Percentiles rank a stretch among this genome's conserved stretches.
phyloP scores from a whole-genome alignment of 2,329 filamentous ascomycete genomes.

The Diaporthe australafricana region DNA sequence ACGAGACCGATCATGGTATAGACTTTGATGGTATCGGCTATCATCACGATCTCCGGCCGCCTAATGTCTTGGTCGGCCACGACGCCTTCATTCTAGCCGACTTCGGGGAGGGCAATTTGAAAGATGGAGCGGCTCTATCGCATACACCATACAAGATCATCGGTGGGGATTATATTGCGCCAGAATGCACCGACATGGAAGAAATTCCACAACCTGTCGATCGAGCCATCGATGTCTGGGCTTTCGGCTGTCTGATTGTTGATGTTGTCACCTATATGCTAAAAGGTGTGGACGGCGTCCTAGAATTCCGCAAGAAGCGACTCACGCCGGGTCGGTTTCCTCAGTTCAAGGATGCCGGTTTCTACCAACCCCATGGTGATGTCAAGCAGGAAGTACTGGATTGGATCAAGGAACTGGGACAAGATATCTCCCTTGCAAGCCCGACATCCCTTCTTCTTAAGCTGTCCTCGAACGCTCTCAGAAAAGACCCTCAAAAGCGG shows the following conservation, averaged over 20 bases:
- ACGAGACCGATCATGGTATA: constrained; percentile 27
- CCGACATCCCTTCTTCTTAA: not conserved
- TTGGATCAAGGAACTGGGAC: not conserved
- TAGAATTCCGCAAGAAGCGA: not conserved
- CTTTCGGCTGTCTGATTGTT: constrained; percentile 4
- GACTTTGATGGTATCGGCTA: constrained; percentile 43
- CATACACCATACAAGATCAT: not conserved
- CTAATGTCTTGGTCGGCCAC: constrained; percentile 43
- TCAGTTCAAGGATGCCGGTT: not conserved
- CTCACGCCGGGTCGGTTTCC: not conserved
- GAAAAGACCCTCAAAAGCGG: not conserved
- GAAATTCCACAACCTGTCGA: constrained; percentile 1
- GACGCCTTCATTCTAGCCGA: constrained; percentile 37
- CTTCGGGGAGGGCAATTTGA: not conserved
- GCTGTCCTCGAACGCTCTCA: not conserved
- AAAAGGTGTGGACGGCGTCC: not conserved
- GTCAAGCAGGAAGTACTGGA: constrained; percentile 4
- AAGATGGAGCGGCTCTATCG: not conserved
- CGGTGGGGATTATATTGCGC: constrained; percentile 1
- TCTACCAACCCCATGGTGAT: not conserved
- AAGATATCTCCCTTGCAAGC: not conserved
- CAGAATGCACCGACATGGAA: constrained; percentile 13
- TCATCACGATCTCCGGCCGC: constrained; percentile 46
- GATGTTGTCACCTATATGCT: constrained; percentile 2
- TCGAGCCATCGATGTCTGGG: constrained; percentile 4